Conservation (phyloP, 2,329 filamentous ascomycete genomes). For the Talaromyces albobiverticillius region DNA sequence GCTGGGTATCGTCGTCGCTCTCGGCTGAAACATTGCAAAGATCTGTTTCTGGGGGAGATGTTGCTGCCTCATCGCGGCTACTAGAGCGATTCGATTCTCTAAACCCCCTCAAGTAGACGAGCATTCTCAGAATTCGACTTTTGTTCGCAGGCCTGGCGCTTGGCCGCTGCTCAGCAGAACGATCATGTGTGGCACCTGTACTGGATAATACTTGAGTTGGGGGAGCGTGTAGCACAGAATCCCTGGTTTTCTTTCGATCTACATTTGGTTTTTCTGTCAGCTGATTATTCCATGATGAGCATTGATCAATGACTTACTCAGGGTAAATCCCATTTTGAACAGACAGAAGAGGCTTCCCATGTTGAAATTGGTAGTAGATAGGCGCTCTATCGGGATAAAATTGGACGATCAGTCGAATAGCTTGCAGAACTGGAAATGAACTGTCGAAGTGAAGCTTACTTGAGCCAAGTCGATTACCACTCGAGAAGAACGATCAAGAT, state of each 20-base stretch:
- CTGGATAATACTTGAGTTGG: not conserved
- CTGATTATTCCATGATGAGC: not conserved
- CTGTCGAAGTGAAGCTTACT: too few relatives aligned
- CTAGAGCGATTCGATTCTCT: too few relatives aligned
- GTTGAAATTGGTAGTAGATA: not conserved
- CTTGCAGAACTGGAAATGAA: too few relatives aligned
- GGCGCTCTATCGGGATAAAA: too few relatives aligned
- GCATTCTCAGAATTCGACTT: too few relatives aligned
- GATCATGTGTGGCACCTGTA: not conserved
- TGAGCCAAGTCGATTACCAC: too few relatives aligned
- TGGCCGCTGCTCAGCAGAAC: too few relatives aligned
- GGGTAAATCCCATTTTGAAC: not conserved
- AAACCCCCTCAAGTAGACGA: too few relatives aligned
- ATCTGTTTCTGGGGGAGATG: too few relatives aligned
- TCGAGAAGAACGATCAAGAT: not conserved
- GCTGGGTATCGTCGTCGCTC: not conserved
- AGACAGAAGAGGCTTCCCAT: not conserved
- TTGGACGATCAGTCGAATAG: too few relatives aligned
- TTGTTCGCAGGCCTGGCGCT: too few relatives aligned
- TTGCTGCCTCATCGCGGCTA: too few relatives aligned
- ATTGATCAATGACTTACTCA: not conserved
- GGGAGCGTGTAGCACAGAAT: not conserved
- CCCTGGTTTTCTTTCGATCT: not conserved
- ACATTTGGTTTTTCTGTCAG: not conserved
- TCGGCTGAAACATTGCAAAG: not conserved